Evolutionary conservation across 2,329 filamentous ascomycete genomes (phyloP).

Genomic region (Coleophoma eucalyptorum): DNA sequence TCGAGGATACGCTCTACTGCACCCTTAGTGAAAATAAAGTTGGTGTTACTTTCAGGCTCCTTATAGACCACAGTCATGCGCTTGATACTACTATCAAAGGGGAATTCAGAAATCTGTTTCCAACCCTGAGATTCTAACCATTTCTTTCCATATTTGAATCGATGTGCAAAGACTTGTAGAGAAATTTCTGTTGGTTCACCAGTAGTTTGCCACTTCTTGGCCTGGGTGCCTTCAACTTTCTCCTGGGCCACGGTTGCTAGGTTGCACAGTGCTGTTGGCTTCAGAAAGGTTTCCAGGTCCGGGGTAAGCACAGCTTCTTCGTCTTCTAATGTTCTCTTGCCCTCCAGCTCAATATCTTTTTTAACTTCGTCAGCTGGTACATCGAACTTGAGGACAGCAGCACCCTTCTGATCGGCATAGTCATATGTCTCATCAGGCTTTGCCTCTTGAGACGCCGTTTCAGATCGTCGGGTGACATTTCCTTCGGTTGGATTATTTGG

Average conservation of each 20-base stretch:
- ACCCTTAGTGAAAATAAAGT: constrained; percentile 58
- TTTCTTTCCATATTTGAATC: constrained; percentile 49
- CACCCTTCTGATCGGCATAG: too few relatives aligned
- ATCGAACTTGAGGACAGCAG: constrained; percentile 58
- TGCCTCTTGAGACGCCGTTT: too few relatives aligned
- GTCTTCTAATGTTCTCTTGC: too few relatives aligned
- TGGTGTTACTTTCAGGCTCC: constrained; percentile 25
- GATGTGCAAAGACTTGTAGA: constrained; percentile 60
- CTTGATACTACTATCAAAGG: constrained; percentile 63
- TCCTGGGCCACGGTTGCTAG: constrained; percentile 45
- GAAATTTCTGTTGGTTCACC: constrained; percentile 67
- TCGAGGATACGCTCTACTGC: constrained; percentile 58
- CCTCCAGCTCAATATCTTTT: too few relatives aligned
- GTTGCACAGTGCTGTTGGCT: constrained; percentile 53
- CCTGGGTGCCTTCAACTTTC: constrained; percentile 25
- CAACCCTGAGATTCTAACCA: constrained; percentile 35
- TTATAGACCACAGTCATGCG: constrained; percentile 62
- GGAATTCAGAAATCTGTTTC: constrained; percentile 56
- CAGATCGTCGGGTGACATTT: constrained; percentile 34
- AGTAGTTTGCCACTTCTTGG: constrained; percentile 49
- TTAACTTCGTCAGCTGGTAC: constrained; percentile 49
- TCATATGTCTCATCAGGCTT: too few relatives aligned
- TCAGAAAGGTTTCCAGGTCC: constrained; percentile 45
- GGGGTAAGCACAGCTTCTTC: constrained; percentile 35
- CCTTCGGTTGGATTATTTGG: constrained; percentile 52